phyloP scores from a whole-genome alignment of 176 grass and related monocot genomes.

The Musa beccarii region DNA sequence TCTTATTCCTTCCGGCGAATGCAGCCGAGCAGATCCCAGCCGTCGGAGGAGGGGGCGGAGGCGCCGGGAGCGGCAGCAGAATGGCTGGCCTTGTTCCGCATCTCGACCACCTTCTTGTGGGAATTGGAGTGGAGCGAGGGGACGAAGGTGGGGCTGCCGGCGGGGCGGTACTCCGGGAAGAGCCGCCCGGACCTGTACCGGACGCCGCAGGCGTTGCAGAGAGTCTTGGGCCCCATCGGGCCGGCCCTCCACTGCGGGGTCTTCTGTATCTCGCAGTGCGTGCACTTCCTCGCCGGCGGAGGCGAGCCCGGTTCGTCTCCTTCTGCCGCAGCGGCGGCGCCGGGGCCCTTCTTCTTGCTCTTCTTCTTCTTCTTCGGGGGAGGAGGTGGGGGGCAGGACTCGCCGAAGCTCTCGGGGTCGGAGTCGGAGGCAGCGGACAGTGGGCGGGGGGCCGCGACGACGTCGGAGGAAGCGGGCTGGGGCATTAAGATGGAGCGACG shows the following conservation, averaged over 20 bases:
- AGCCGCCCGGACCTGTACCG: slow-evolving; percentile 95
- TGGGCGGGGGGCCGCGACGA: slow-evolving; percentile 29
- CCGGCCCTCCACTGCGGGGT: slow-evolving; percentile 97
- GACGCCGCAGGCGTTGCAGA: slow-evolving; percentile 97
- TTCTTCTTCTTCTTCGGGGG: slow-evolving; percentile 75
- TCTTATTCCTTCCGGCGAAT: slow-evolving; percentile 46
- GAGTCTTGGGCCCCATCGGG: slow-evolving; percentile 86
- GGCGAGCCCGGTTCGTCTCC: slow-evolving; percentile 27
- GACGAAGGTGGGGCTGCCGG: slow-evolving; percentile 92
- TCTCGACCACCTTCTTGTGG: slow-evolving; percentile 98
- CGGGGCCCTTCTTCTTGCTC: slow-evolving; percentile 32
- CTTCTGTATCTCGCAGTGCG: slow-evolving; percentile 96
- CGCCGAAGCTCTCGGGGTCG: slow-evolving; percentile 12
- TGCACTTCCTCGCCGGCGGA: slow-evolving; percentile 67
- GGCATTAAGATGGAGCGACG: slow-evolving; percentile 43
- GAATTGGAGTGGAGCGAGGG: slow-evolving; percentile 85
- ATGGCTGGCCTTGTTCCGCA: slow-evolving; percentile 47
- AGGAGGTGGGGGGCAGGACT: slow-evolving; percentile 29
- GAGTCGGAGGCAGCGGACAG: slow-evolving; percentile 28
- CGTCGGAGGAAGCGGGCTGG: slow-evolving; percentile 14
- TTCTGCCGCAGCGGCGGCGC: slow-evolving; percentile 22
- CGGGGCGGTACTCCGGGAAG: slow-evolving; percentile 93
- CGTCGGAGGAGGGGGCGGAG: slow-evolving; percentile 8
- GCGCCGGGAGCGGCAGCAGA: background rate
- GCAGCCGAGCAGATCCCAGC: slow-evolving; percentile 58